phyloP scores from a whole-genome alignment of 2,329 filamentous ascomycete species.

The Berkeleyomyces rouxiae region DNA sequence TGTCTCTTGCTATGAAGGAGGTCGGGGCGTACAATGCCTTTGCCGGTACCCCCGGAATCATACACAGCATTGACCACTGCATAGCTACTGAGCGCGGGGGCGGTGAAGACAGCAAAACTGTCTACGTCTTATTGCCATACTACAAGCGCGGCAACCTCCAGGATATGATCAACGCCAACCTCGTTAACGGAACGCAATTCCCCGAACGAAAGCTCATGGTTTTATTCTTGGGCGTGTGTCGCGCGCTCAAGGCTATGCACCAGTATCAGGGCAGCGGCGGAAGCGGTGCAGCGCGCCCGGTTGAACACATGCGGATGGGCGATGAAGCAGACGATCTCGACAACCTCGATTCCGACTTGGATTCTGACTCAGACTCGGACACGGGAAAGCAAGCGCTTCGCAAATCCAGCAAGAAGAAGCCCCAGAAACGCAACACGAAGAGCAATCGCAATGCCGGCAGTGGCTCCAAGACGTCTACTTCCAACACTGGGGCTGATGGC shows the following conservation, averaged over 20 bases:
- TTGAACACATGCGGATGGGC: conserved; percentile 38
- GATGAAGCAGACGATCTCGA: conserved; percentile 25
- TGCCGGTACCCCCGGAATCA: conserved; percentile 66
- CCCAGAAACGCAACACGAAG: neutral
- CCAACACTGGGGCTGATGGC: conserved; percentile 34
- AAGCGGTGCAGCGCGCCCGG: conserved; percentile 15
- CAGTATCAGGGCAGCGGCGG: conserved; percentile 48
- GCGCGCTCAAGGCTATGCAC: conserved; percentile 80
- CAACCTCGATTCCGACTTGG: conserved; percentile 18
- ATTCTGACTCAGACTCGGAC: conserved; percentile 18
- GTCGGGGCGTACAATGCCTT: conserved; percentile 95
- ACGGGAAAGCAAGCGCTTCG: conserved; percentile 23
- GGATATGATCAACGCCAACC: conserved; percentile 95
- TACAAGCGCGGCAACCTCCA: conserved; percentile 91
- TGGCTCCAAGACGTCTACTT: neutral
- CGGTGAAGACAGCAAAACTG: conserved; percentile 59
- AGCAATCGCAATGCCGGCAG: neutral
- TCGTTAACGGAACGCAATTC: conserved; percentile 86
- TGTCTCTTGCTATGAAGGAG: conserved; percentile 87
- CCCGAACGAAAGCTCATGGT: conserved; percentile 78
- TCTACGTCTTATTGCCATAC: conserved; percentile 92
- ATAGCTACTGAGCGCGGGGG: conserved; percentile 57
- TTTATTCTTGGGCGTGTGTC: conserved; percentile 81
- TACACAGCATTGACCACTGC: conserved; percentile 67
- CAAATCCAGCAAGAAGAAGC: neutral